Percentiles rank a stretch among this genome's conserved stretches.
These are phyloP conservation scores for Acanthamoeba culbertsoni DNA, from an alignment of 208 protist species.

Conservation along the genomic window DNA sequence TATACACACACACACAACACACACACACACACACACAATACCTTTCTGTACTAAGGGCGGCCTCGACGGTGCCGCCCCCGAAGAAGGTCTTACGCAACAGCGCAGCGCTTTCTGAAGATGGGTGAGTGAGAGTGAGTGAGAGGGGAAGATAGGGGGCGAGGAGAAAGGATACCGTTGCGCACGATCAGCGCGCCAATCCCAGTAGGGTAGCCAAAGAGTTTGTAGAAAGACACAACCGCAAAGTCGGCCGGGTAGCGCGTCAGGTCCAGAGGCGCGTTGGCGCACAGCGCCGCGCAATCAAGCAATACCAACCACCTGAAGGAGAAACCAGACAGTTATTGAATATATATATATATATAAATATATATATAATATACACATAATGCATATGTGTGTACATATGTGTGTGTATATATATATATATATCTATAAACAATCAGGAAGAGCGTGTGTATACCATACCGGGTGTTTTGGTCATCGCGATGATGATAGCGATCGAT, in stretches of 20 bases:
- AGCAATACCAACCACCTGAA: slow-evolving; percentile 81
- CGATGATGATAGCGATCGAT: slow-evolving; percentile 17
- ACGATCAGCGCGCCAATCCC: slow-evolving; percentile 84
- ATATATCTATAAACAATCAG: too few species aligned
- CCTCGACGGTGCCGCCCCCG: slow-evolving; percentile 80
- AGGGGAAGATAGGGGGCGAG: neutral
- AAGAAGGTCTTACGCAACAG: slow-evolving; percentile 81
- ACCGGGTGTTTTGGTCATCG: neutral
- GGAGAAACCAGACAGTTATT: too few species aligned
- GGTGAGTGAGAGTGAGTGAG: neutral
- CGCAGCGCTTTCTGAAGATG: neutral
- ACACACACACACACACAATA: slow-evolving; percentile 18
- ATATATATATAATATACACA: neutral
- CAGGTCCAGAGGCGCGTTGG: slow-evolving; percentile 78
- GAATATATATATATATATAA: neutral
- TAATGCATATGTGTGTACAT: neutral
- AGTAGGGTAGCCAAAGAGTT: slow-evolving; percentile 87
- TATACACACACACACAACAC: neutral
- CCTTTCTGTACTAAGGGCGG: slow-evolving; percentile 57
- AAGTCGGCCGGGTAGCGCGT: slow-evolving; percentile 80
- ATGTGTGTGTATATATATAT: neutral
- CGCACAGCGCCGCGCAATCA: slow-evolving; percentile 80
- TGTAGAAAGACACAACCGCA: slow-evolving; percentile 86
- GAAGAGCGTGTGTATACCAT: too few species aligned
- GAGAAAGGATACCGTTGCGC: slow-evolving; percentile 39